These are phyloP conservation scores for Dictyostelium brefeldianum DNA, from an alignment of 78 protist species.

Conservation along the genomic window DNA sequence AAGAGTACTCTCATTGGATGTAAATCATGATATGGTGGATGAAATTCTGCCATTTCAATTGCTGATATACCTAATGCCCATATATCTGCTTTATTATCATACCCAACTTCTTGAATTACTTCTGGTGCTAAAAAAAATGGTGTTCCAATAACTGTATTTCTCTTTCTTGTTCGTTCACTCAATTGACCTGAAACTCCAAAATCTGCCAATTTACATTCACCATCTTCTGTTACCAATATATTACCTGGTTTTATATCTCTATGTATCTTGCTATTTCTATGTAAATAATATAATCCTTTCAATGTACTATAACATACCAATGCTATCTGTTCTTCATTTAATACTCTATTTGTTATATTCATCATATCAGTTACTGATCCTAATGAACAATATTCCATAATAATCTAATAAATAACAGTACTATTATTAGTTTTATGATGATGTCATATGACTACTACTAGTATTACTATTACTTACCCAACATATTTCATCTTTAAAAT, in stretches of 20 bases:
- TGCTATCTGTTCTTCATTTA: conserved; percentile 84
- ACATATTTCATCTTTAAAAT: conserved; percentile 68
- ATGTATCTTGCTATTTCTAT: conserved; percentile 81
- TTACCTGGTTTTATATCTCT: conserved; percentile 91
- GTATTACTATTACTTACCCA: no score
- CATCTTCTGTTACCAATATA: conserved; percentile 66
- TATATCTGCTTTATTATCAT: conserved; percentile 88
- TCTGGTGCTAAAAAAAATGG: conserved; percentile 90
- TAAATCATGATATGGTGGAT: conserved; percentile 89
- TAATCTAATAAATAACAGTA: conserved; percentile 49
- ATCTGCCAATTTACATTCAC: conserved; percentile 86
- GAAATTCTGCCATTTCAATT: conserved; percentile 91
- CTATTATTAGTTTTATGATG: background rate
- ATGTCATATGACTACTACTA: background rate
- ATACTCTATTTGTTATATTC: conserved; percentile 53
- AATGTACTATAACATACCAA: conserved; percentile 69
- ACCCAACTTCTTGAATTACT: conserved; percentile 79
- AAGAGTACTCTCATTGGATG: conserved; percentile 90
- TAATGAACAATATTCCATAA: conserved; percentile 85
- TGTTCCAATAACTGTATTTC: conserved; percentile 85
- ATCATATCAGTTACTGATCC: conserved; percentile 86
- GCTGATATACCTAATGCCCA: conserved; percentile 94
- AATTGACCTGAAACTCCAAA: conserved; percentile 86
- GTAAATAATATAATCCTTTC: conserved; percentile 87
- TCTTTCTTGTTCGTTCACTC: conserved; percentile 76